phyloP scores from a whole-genome alignment of 2,329 filamentous ascomycete species.

The Alternaria triticina region DNA sequence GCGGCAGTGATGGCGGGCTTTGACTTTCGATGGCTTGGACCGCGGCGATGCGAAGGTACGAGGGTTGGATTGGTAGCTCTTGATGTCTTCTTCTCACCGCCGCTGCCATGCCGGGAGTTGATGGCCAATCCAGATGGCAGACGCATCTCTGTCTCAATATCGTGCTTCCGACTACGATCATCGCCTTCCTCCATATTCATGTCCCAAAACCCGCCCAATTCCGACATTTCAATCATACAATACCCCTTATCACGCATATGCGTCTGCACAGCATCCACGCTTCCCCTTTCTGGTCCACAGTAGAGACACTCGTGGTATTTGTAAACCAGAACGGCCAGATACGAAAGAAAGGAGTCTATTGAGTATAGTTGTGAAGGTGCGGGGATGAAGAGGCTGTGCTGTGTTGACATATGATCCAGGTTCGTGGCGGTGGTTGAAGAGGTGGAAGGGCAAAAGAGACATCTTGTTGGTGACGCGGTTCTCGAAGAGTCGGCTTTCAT shows the following conservation, averaged over 20 bases:
- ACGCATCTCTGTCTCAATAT: too few species aligned
- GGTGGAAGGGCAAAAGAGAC: conserved; percentile 2
- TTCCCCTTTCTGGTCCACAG: neutral
- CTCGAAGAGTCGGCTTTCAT: neutral
- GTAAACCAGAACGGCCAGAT: neutral
- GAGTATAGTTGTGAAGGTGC: neutral
- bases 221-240: neutral
- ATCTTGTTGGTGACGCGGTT: neutral
- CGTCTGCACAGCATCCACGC: conserved; percentile 3
- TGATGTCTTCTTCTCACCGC: neutral
- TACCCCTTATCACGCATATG: conserved; percentile 9
- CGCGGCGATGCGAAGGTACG: neutral
- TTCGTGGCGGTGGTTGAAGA: neutral
- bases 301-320: conserved; percentile 4
- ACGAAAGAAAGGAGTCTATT: neutral
- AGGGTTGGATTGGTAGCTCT: neutral
- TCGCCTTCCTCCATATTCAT: neutral
- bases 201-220: neutral
- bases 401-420: conserved; percentile 5
- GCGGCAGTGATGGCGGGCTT: neutral
- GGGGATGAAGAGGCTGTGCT: neutral
- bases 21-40: neutral
- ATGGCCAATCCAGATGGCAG: neutral
- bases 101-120: neutral
- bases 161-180: too few species aligned